Evolutionary conservation across 2,329 filamentous ascomycete species (phyloP).

Genomic region (Ambrosiella xylebori): DNA sequence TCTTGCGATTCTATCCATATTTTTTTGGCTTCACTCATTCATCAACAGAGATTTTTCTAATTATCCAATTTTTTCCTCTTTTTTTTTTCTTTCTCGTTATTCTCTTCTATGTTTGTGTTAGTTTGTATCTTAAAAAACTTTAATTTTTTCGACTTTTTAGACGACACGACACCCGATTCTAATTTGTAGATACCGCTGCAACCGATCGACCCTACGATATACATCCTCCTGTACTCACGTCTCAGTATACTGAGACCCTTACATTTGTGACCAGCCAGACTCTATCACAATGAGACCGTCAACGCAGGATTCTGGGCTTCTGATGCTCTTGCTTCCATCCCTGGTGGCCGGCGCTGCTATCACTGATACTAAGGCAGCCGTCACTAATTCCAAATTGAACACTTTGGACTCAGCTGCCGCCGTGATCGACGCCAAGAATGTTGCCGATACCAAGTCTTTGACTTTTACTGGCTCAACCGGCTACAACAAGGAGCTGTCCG

Average conservation of each 20-base stretch:
- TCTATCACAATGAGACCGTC: conserved; percentile 11
- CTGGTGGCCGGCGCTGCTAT: conserved; percentile 10
- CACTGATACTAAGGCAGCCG: conserved; percentile 2
- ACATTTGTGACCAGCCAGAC: neutral
- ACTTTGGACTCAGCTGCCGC: neutral
- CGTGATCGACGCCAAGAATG: conserved; percentile 3
- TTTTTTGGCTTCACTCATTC: neutral
- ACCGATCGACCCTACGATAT: no score
- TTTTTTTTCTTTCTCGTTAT: neutral
- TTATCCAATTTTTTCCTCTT: neutral
- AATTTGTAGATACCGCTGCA: no score
- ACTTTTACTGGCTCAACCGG: conserved; percentile 19
- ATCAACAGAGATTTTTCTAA: neutral
- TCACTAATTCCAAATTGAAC: neutral
- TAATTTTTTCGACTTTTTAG: neutral
- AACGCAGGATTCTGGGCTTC: conserved; percentile 8
- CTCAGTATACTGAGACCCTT: neutral
- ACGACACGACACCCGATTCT: conserved; percentile 1
- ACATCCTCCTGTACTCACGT: neutral
- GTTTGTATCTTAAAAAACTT: conserved; percentile 4
- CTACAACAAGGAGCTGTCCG: conserved; percentile 24
- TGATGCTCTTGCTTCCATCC: conserved; percentile 11
- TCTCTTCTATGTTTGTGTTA: neutral
- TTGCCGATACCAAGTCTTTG: conserved; percentile 21
- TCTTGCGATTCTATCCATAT: neutral